Evolutionary conservation across 2,329 filamentous ascomycete species (phyloP).

Genomic region (Alternaria tenuissima): DNA sequence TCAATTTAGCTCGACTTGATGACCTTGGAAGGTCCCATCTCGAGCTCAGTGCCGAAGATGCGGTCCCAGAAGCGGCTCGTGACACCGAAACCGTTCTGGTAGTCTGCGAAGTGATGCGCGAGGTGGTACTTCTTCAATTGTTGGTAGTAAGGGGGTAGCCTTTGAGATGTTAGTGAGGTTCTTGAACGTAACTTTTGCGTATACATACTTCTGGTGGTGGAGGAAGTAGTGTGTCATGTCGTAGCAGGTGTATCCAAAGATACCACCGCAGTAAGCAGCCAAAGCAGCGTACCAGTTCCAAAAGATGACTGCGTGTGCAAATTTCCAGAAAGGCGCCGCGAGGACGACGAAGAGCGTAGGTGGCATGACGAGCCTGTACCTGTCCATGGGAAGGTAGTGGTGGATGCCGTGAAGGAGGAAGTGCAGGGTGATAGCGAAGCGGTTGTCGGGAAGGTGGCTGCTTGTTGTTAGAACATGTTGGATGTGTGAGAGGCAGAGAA

Average conservation of each 20-base stretch:
- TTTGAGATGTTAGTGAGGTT: slow-evolving; percentile 38
- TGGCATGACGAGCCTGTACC: slow-evolving; percentile 95
- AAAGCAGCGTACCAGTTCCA: slow-evolving; percentile 85
- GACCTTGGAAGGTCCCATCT: slow-evolving; percentile 59
- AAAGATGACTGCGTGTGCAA: slow-evolving; percentile 82
- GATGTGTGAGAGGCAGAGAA: slow-evolving; percentile 20
- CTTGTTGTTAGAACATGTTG: slow-evolving; percentile 15
- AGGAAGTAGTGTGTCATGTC: slow-evolving; percentile 99
- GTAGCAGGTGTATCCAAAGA: slow-evolving; percentile 96
- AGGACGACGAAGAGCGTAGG: slow-evolving; percentile 85
- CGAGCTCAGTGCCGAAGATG: slow-evolving; percentile 88
- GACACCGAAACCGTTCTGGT: slow-evolving; percentile 96
- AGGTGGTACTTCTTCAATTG: slow-evolving; percentile 97
- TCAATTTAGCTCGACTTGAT: slow-evolving; percentile 51
- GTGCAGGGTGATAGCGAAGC: slow-evolving; percentile 83
- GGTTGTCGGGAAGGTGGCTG: slow-evolving; percentile 89
- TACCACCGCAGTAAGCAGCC: slow-evolving; percentile 83
- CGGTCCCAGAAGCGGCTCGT: slow-evolving; percentile 96
- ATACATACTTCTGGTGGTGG: slow-evolving; percentile 82
- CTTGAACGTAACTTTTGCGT: neutral
- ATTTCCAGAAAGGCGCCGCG: slow-evolving; percentile 88
- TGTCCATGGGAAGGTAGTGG: slow-evolving; percentile 99
- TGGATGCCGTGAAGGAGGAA: slow-evolving; percentile 97
- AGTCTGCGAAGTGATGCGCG: slow-evolving; percentile 96
- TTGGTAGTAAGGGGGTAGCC: slow-evolving; percentile 87